Evolutionary conservation across 2,329 filamentous ascomycete species (phyloP), one percentile per base, ranked within the genome.

Genomic region (Penicillium corylophilum): DNA sequence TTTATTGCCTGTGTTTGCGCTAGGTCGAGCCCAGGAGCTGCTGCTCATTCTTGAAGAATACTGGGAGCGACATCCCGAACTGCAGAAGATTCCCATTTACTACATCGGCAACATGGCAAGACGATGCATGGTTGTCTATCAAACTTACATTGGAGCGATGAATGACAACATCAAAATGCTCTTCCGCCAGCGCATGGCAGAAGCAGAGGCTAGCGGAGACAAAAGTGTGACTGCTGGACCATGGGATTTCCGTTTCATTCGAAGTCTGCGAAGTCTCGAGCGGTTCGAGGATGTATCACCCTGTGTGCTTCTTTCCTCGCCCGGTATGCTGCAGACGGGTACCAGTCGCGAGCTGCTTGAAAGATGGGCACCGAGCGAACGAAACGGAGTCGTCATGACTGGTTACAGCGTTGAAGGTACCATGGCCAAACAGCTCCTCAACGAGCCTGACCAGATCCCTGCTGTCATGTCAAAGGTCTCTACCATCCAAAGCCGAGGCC

Each of bases 321-420:
- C 94, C 0, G 94, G 94, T 85, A 97, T 99, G 94, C 79, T 99
- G 62, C 93, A 99, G 69, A 97, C 93, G 51, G 94, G 94, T 45
- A 93, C 96, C 16, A 96, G 91, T 64, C 82, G 94, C 69, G 90
- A 96, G 69, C 78, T 99, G 9, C 81, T 99, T 4, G 94, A 99
- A 76, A 79, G 93, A 63, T 99, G 94, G 94, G 93, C 93, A 1
- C 94, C 94, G 0, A 95, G 90, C 72, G 88, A 94, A 57, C 92
- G 94, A 71, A 99, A 99, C 66, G 94, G 93, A n/a, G 90, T 99
- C 39, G 89, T 99, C 63, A 96, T 99, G 71, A 99, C 94, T 0
- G 94, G 94, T 68, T 99, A 99, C 75, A 96, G 91, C 55, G 93
- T 99, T 7, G 94, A 99, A 73, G 94, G 94, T 5, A 99, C 94